Percentiles rank a stretch among this genome's conserved stretches.
Conservation (phyloP, 192 early-diverging fungal species). For the Phlyctochytrium planicorne region DNA sequence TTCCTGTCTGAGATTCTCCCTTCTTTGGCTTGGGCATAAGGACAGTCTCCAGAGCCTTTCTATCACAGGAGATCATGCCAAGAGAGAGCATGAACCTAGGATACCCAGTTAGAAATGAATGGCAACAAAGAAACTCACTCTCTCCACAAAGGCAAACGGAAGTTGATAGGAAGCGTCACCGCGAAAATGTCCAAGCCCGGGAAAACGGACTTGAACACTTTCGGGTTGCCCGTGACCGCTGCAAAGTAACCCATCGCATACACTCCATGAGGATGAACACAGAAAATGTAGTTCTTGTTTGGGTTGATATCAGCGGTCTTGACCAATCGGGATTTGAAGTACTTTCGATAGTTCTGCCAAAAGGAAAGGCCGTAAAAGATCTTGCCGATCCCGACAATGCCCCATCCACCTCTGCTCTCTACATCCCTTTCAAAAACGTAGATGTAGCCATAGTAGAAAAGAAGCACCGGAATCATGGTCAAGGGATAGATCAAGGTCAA, state of each 20-base stretch:
- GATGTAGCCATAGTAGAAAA: slow-evolving; percentile 18
- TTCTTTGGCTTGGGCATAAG: slow-evolving; percentile 9
- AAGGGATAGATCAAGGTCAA: slow-evolving; percentile 6
- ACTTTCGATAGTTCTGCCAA: slow-evolving; percentile 27
- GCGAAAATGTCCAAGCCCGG: slow-evolving; percentile 20
- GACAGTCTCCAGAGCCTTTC: slow-evolving; percentile 22
- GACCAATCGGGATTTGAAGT: slow-evolving; percentile 32
- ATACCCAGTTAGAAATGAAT: slow-evolving; percentile 17
- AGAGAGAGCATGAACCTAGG: slow-evolving; percentile 21
- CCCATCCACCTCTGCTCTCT: slow-evolving; percentile 22
- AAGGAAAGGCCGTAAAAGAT: slow-evolving; percentile 15
- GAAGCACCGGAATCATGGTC: slow-evolving; percentile 5
- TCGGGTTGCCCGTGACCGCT: slow-evolving; percentile 19
- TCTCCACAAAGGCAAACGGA: slow-evolving; percentile 27
- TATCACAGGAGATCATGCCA: slow-evolving; percentile 22
- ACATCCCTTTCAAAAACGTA: slow-evolving; percentile 5
- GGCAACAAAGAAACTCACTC: slow-evolving; percentile 4
- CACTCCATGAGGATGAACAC: slow-evolving; percentile 29
- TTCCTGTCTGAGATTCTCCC: slow-evolving; percentile 16
- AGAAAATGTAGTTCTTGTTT: slow-evolving; percentile 30
- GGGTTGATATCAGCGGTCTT: slow-evolving; percentile 27
- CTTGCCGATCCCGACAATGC: slow-evolving; percentile 8
- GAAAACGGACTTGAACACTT: slow-evolving; percentile 25
- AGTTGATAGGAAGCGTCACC: slow-evolving; percentile 37
- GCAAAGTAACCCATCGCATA: slow-evolving; percentile 31